Percentiles rank a stretch among this genome's conserved stretches.
Conservation (phyloP, 371 early-diverging fungal genomes). For the Rhizopus stolonifer region DNA sequence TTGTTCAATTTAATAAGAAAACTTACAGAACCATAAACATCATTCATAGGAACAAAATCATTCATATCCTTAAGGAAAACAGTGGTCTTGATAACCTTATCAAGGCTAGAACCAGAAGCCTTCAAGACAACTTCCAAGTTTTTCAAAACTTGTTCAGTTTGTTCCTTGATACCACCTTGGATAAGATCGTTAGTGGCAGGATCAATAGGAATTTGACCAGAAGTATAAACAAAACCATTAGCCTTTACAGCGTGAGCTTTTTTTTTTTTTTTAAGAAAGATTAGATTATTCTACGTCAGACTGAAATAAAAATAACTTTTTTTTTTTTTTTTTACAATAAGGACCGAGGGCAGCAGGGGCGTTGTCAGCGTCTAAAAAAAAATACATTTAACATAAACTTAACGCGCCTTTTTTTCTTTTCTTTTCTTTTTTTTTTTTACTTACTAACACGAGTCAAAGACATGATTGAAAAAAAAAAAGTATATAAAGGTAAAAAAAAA, state of each 20-base stretch:
- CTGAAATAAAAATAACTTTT: too few species aligned
- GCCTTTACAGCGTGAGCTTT: conserved; percentile 85
- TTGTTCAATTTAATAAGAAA: background rate
- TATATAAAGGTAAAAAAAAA: background rate
- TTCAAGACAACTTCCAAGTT: conserved; percentile 79
- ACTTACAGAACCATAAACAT: conserved; percentile 65
- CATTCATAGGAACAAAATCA: conserved; percentile 86
- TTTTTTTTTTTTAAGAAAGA: background rate
- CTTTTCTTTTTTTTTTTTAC: background rate
- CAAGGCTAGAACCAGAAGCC: conserved; percentile 71
- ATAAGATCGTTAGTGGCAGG: conserved; percentile 64
- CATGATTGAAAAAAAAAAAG: conserved; percentile 5
- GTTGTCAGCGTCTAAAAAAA: conserved; percentile 9
- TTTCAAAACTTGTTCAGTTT: conserved; percentile 74
- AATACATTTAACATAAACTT: background rate
- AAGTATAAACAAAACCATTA: conserved; percentile 82
- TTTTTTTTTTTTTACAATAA: conserved; percentile 12
- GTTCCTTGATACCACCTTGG: conserved; percentile 65
- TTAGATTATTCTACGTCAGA: too few species aligned
- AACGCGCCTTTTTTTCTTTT: background rate
- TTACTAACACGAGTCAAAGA: conserved; percentile 21
- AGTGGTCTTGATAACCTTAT: conserved; percentile 87
- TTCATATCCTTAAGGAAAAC: conserved; percentile 90
- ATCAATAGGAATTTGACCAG: conserved; percentile 78
- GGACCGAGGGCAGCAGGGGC: conserved; percentile 30